Base-by-base conservation (phyloP, 1,139 yeast genomes). In the Magnusiomyces magnusii region DNA sequence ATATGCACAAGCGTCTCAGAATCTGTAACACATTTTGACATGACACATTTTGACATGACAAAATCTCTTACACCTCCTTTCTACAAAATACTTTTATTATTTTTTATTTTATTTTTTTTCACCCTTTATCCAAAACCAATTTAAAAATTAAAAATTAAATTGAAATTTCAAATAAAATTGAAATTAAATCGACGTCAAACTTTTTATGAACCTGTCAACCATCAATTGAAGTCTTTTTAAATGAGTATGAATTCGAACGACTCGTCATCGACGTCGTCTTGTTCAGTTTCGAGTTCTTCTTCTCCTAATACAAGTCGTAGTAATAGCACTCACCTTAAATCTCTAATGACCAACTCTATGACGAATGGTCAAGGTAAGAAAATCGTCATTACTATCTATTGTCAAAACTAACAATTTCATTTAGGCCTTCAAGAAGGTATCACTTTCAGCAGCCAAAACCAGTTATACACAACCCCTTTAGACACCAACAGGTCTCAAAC, bases 391-490 rank as follows among this genome's bases (percentile, higher is more conserved):
- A 31, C 13, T 31, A 31, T 31, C 36, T 31, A 31, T 31, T 31
- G 13, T 31, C 13, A 31, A 10, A 9, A 39, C 19, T 39, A 39
- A 10, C 19, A 31, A 10, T 39, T 15, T n/a, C 17, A 39, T 3
- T n/a, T 39, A 50, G 60, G 55, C 28, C 47, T 60, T 21, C 60
- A 60, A 53, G 62, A 60, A 57, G 62, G 62, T 17, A 60, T 60
- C 47, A 51, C 54, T 19, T 53, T 23, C 51, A 50, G n/a, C 57
- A 57, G 19, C 53, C 54, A n/a, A 59, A 54, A 47, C 57, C 57
- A 57, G 1, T 47, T 56, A 24, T 50, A 53, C 47, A 51, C 19
- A 21, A 7, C 24, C 51, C 56, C 7, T 57, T 55, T 23, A 57
- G 60, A 60, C 42, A 41, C 56, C 19, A 57, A 49, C 47, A 54